Percentiles rank a stretch among this genome's conserved stretches.
Evolutionary conservation across 352 stramenopile genomes (phyloP).

Genomic region (Phytophthora capsici): DNA sequence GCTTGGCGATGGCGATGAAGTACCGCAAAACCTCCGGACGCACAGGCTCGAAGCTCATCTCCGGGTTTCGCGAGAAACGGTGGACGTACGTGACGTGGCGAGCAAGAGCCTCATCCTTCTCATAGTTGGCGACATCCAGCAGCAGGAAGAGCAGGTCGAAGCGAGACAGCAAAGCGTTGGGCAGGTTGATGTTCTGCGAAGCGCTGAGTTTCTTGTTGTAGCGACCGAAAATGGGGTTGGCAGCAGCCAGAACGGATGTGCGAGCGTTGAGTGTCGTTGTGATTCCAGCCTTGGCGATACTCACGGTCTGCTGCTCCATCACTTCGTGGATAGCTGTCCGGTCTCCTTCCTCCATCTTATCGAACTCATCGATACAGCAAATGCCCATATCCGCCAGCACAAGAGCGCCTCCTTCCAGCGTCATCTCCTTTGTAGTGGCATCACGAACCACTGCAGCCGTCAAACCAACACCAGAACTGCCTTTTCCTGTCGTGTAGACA

Average conservation of each 20-base stretch:
- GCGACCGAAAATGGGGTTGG: slow-evolving; percentile 98
- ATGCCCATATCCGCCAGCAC: slow-evolving; percentile 99
- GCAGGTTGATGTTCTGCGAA: slow-evolving; percentile 99
- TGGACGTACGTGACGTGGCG: slow-evolving; percentile 95
- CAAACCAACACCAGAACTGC: slow-evolving; percentile 97
- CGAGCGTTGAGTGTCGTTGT: slow-evolving; percentile 97
- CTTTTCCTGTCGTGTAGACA: slow-evolving; percentile 99
- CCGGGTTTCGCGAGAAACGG: slow-evolving; percentile 87
- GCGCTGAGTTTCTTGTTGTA: slow-evolving; percentile 89
- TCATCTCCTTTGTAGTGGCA: slow-evolving; percentile 94
- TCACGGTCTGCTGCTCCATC: slow-evolving; percentile 99
- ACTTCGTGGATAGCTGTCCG: slow-evolving; percentile 99
- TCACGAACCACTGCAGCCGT: slow-evolving; percentile 98
- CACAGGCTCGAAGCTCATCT: slow-evolving; percentile 92
- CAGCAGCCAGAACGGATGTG: slow-evolving; percentile 98
- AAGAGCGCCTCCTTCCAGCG: slow-evolving; percentile 94
- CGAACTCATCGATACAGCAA: slow-evolving; percentile 99
- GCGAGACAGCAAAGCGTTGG: slow-evolving; percentile 98
- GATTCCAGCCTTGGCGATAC: slow-evolving; percentile 99
- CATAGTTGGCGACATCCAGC: slow-evolving; percentile 94
- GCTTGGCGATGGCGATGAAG: slow-evolving; percentile 90
- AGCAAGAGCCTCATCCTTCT: slow-evolving; percentile 92
- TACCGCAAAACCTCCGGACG: slow-evolving; percentile 92
- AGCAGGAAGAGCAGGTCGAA: slow-evolving; percentile 99
- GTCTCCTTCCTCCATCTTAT: slow-evolving; percentile 99